Evolutionary conservation across 2,329 filamentous ascomycete genomes (phyloP).

Genomic region (Exophiala viscosa): DNA sequence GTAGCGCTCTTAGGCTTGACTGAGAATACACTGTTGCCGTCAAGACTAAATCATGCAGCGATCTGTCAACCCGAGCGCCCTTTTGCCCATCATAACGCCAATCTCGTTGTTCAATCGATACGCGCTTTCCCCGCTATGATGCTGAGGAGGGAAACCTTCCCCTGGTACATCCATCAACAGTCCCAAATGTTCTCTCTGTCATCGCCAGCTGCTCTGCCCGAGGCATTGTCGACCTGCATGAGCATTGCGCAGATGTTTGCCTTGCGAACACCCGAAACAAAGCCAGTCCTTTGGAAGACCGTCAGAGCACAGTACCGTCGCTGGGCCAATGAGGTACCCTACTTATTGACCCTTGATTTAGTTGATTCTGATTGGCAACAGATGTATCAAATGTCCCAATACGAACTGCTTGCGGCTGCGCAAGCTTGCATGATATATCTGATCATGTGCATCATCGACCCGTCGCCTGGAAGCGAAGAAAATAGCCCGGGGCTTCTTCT

Average conservation of each 20-base stretch:
- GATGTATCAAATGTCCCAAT: conserved; percentile 3
- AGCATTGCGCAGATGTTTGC: conserved; percentile 28
- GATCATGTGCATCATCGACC: conserved; percentile 23
- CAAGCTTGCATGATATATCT: conserved; percentile 25
- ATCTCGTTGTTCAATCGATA: conserved; percentile 12
- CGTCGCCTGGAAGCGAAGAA: conserved; percentile 1
- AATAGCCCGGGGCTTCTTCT: conserved; percentile 9
- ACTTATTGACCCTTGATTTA: not conserved
- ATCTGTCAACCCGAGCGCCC: conserved; percentile 1
- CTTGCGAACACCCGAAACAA: conserved; percentile 20
- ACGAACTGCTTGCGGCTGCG: conserved; percentile 16
- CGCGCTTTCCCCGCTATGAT: conserved; percentile 27
- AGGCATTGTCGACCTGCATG: conserved; percentile 26
- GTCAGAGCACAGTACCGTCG: conserved; percentile 20
- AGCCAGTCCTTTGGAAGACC: conserved; percentile 21
- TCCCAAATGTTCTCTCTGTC: not conserved
- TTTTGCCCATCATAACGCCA: conserved; percentile 12
- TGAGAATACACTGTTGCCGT: not conserved
- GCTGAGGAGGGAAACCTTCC: conserved; percentile 27
- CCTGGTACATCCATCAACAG: conserved; percentile 27
- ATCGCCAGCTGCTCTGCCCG: conserved; percentile 8
- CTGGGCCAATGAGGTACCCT: not conserved
- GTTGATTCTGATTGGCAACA: not conserved
- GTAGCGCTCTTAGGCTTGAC: not conserved
- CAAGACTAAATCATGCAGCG: not conserved